phyloP scores from a whole-genome alignment of 2,329 filamentous ascomycete genomes.

The Penicillium corylophilum region DNA sequence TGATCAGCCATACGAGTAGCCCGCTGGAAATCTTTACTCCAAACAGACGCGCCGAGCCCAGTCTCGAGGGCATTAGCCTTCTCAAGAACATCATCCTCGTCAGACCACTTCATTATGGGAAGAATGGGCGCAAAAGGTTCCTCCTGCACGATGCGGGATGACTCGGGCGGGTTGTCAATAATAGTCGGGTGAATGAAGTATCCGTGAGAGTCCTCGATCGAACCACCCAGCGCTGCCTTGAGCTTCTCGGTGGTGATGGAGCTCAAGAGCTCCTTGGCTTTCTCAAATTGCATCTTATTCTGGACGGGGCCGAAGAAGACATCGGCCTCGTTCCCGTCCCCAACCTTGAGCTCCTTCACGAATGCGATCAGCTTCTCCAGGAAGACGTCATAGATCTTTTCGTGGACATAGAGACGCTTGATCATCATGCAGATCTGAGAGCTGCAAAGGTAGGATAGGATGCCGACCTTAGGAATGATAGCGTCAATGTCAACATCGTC shows the following conservation, averaged over 20 bases:
- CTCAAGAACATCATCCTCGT: slow-evolving; percentile 59
- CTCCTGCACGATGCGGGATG: slow-evolving; percentile 56
- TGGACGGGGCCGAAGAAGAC: slow-evolving; percentile 61
- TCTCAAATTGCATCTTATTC: slow-evolving; percentile 65
- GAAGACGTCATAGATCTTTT: slow-evolving; percentile 59
- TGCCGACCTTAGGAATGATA: slow-evolving; percentile 47
- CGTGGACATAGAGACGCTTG: slow-evolving; percentile 63
- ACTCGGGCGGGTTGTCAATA: slow-evolving; percentile 57
- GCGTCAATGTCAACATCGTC: slow-evolving; percentile 53
- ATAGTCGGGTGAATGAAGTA: slow-evolving; percentile 62
- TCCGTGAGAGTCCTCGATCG: slow-evolving; percentile 46
- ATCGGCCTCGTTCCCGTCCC: slow-evolving; percentile 41
- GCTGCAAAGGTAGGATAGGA: slow-evolving; percentile 53
- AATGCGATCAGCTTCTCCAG: slow-evolving; percentile 48
- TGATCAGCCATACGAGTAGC: slow-evolving; percentile 55
- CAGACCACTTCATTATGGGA: slow-evolving; percentile 60
- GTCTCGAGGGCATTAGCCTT: slow-evolving; percentile 55
- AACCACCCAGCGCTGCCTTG: slow-evolving; percentile 53
- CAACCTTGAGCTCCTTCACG: slow-evolving; percentile 44
- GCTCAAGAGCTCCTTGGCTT: slow-evolving; percentile 56
- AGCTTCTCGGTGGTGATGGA: slow-evolving; percentile 57
- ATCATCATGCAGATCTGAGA: slow-evolving; percentile 58
- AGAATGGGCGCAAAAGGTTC: slow-evolving; percentile 66
- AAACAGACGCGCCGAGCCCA: slow-evolving; percentile 60
- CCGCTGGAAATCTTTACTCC: slow-evolving; percentile 52